Base-by-base conservation (phyloP, 2,329 filamentous ascomycete species). In the Cercospora nicotianae region DNA sequence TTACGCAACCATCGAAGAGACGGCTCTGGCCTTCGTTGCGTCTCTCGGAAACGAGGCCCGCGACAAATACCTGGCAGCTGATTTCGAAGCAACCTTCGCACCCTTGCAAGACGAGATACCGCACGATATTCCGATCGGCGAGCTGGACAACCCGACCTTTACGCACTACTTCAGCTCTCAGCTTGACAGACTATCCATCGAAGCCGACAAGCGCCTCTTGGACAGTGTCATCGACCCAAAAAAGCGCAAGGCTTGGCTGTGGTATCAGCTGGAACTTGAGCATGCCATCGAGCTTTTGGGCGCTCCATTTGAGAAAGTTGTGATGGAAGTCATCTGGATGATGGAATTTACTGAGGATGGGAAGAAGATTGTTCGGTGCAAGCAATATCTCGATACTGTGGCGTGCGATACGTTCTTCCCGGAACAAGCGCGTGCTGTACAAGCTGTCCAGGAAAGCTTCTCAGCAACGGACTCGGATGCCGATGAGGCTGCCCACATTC, bases 241-340 rank as follows among this genome's bases (percentile, higher is more conserved):
- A 26, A 64, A 64, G 53, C 31, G 53, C n/a, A 64, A 59, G 16
- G 62, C 62, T 20, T 64, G 62, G 62, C 36, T 64, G 16, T 64
- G 62, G 62, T 64, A 64, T 30, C 62, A 64, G 53, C 26, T 64
- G 20, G 62, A 64, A 23, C 28, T 64, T 8, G 23, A 58, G 33
- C 13, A 64, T 20, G 62, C 62, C 18, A 53, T 30, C 10, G 36
- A 64, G 16, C 36, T 64, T 3, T 26, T 59, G 16, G 53, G 36
- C 10, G 51, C 62, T 5, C 62, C 62, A 9, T 64, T 42, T n/a
- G 51, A 64, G 39, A 64, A 64, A 42, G n/a, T 64, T 28, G 33
- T 64, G 13, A 64, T 59, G 62, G 62, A 64, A 59, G 36, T 64
- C 13, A 26, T 64, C 48, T 64, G 62, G 62, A 33, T 64, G 51